Evolutionary conservation across 2,329 filamentous ascomycete species (phyloP).

Genomic region (Orbilia quercus): DNA sequence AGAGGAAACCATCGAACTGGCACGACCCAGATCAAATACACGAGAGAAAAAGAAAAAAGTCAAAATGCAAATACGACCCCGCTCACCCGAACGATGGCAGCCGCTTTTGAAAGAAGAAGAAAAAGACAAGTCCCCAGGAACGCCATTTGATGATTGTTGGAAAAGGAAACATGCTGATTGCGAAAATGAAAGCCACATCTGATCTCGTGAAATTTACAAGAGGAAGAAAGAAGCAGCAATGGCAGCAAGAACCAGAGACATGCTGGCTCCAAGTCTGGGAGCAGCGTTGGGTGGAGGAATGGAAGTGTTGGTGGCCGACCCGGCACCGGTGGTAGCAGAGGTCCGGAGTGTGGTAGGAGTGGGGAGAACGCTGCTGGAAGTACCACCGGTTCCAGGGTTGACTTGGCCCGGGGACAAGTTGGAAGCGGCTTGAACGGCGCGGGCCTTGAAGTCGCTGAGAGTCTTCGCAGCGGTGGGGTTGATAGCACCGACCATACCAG

Average conservation of each 20-base stretch:
- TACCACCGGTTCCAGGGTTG: slow-evolving; percentile 31
- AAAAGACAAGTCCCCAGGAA: slow-evolving; percentile 37
- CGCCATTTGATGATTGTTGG: slow-evolving; percentile 25
- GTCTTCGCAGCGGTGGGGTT: slow-evolving; percentile 67
- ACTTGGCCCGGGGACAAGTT: slow-evolving; percentile 64
- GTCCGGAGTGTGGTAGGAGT: slow-evolving; percentile 34
- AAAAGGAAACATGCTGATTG: slow-evolving; percentile 49
- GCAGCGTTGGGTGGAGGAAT: slow-evolving; percentile 36
- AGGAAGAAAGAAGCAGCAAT: slow-evolving; percentile 56
- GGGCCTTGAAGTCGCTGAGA: slow-evolving; percentile 59
- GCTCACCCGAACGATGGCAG: slow-evolving; percentile 17
- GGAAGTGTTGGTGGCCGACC: slow-evolving; percentile 18
- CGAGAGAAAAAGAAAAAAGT: slow-evolving; percentile 10
- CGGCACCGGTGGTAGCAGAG: slow-evolving; percentile 18
- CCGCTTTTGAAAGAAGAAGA: slow-evolving; percentile 30
- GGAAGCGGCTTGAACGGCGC: slow-evolving; percentile 63
- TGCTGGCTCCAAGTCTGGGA: slow-evolving; percentile 37
- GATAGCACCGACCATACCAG: slow-evolving; percentile 79
- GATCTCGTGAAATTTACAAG: slow-evolving; percentile 34
- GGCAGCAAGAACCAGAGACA: slow-evolving; percentile 52
- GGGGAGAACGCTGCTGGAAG: slow-evolving; percentile 34
- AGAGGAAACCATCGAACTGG: slow-evolving; percentile 8
- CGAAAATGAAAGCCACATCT: slow-evolving; percentile 36
- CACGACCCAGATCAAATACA: slow-evolving; percentile 43
- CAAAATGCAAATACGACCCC: slow-evolving; percentile 19